These are phyloP conservation scores for Medicago truncatula DNA, from an alignment of 306 rosid genomes.

Conservation along the genomic window MtrunA17r5.0-ANR NC_053046.1:38627501-38628000, in stretches of 20 bases:
- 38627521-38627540: background rate
- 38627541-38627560: slow-evolving; percentile 8
- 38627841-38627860: slow-evolving; percentile 12
- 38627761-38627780: background rate
- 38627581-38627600: background rate
- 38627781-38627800: slow-evolving; percentile 11
- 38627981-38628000: background rate
- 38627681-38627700: slow-evolving; percentile 34
- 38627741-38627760: background rate
- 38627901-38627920: too few species aligned
- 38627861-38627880: slow-evolving; percentile 1
- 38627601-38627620: slow-evolving; percentile 12
- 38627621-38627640: too few species aligned
- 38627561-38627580: background rate
- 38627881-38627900: background rate
- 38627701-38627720: slow-evolving; percentile 30
- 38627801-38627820: background rate
- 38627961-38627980: background rate
- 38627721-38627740: background rate
- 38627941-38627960: too few species aligned
- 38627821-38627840: background rate
- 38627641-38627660: slow-evolving; percentile 39
- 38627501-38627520: background rate
- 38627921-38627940: too few species aligned
- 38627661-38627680: background rate